Evolutionary conservation across 345 rosid genomes (phyloP).

Genomic region (Eutrema japonicum): DNA sequence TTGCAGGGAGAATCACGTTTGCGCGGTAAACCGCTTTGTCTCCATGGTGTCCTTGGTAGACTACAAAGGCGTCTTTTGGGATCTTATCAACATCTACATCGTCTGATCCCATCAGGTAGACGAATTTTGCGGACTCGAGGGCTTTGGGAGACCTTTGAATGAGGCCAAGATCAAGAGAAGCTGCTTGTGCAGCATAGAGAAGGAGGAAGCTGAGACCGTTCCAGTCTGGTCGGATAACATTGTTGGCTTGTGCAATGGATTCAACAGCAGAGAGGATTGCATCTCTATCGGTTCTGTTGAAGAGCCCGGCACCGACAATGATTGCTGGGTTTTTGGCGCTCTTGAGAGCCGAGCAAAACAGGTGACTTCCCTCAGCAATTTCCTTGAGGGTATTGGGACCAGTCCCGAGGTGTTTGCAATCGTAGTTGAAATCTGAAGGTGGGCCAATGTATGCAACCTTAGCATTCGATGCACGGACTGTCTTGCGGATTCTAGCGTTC

Average conservation of each 20-base stretch:
- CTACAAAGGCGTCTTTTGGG: conserved; percentile 83
- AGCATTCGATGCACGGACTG: conserved; percentile 75
- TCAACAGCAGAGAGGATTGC: conserved; percentile 76
- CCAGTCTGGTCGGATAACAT: conserved; percentile 81
- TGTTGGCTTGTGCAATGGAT: conserved; percentile 61
- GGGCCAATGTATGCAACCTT: conserved; percentile 92
- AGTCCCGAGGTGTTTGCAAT: conserved; percentile 79
- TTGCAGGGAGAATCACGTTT: conserved; percentile 82
- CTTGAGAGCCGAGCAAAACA: conserved; percentile 60
- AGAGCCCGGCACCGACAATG: conserved; percentile 84
- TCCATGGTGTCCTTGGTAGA: conserved; percentile 96
- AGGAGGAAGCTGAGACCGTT: conserved; percentile 86
- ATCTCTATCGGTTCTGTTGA: conserved; percentile 76
- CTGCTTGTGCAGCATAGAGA: conserved; percentile 90
- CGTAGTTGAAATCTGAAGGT: conserved; percentile 73
- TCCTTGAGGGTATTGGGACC: conserved; percentile 77
- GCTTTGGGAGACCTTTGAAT: conserved; percentile 69
- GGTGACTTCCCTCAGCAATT: conserved; percentile 77
- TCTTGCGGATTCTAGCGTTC: conserved; percentile 87
- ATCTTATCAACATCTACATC: conserved; percentile 76
- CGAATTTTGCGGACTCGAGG: conserved; percentile 75
- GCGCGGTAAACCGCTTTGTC: conserved; percentile 89
- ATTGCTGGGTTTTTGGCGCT: conserved; percentile 89
- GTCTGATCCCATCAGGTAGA: conserved; percentile 94
- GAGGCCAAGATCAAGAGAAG: conserved; percentile 95